Evolutionary conservation across 192 early-diverging fungal species (phyloP).

Genomic region (Dimargaris xerosporica): DNA sequence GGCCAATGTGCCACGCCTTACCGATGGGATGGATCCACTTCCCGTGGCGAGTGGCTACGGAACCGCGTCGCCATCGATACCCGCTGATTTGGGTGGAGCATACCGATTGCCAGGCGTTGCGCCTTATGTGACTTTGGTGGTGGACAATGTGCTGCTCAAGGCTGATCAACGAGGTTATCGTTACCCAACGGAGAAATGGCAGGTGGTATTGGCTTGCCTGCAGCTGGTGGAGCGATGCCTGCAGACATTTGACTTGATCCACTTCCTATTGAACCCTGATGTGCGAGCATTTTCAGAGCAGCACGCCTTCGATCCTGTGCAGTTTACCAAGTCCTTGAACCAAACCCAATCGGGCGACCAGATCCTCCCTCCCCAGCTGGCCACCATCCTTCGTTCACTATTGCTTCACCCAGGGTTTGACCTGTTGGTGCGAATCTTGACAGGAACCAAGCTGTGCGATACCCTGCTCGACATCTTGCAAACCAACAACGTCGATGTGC

Average conservation of each 20-base stretch:
- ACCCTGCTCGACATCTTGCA: conserved; percentile 50
- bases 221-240: conserved; percentile 66
- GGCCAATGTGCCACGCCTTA: background rate
- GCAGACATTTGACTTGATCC: conserved; percentile 51
- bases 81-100: conserved; percentile 40
- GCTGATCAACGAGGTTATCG: conserved; percentile 48
- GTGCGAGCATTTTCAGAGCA: background rate
- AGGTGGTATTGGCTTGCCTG: conserved; percentile 54
- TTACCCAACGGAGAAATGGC: conserved; percentile 57
- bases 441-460: conserved; percentile 49
- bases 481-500: conserved; percentile 35
- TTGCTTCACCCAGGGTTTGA: conserved; percentile 76
- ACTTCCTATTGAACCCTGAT: conserved; percentile 18
- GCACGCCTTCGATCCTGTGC: conserved; percentile 8
- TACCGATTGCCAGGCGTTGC: conserved; percentile 57
- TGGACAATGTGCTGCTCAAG: conserved; percentile 76
- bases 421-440: conserved; percentile 59
- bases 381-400: conserved; percentile 24
- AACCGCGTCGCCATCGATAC: conserved; percentile 27
- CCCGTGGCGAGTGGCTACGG: conserved; percentile 14
- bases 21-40: conserved; percentile 14
- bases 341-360: background rate
- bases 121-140: conserved; percentile 68
- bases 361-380: background rate
- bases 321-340: conserved; percentile 8